A percentile compares a stretch with the other conserved stretches of the same genome.
Conservation (phyloP, 2,329 filamentous ascomycete genomes). For the Madurella mycetomatis region DNA sequence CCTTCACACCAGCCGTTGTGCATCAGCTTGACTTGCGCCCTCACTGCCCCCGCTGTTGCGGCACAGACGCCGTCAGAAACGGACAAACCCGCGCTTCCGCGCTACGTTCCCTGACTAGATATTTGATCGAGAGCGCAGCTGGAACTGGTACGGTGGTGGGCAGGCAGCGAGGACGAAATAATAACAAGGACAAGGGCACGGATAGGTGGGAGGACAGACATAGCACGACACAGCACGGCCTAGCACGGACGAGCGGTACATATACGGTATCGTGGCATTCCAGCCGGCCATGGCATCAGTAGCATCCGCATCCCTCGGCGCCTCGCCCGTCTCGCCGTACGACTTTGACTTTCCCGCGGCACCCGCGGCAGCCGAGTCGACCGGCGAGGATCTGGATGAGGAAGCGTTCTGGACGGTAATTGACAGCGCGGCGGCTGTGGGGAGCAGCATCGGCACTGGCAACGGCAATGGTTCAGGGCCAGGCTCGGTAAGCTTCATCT, state of each 20-base stretch:
- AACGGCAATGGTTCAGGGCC: slow-evolving; percentile 11
- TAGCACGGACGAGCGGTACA: not conserved
- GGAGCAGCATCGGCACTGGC: slow-evolving; percentile 29
- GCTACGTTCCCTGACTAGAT: not conserved
- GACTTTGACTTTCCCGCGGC: slow-evolving; percentile 27
- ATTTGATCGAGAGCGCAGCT: not conserved
- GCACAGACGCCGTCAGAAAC: not conserved
- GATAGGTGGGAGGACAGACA: not conserved
- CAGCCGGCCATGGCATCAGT: slow-evolving; percentile 33
- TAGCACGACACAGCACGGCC: not conserved
- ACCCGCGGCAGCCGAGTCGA: slow-evolving; percentile 27
- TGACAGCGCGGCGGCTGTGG: slow-evolving; percentile 11
- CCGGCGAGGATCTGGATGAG: slow-evolving; percentile 33
- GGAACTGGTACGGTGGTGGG: too few relatives aligned
- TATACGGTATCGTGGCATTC: not conserved
- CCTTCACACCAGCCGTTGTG: too few relatives aligned
- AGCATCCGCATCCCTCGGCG: slow-evolving; percentile 30
- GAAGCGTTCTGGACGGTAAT: slow-evolving; percentile 43
- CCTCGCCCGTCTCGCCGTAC: slow-evolving; percentile 39
- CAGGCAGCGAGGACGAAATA: not conserved
- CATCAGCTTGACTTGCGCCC: too few relatives aligned
- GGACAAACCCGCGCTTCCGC: not conserved
- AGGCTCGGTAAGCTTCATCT: slow-evolving; percentile 41
- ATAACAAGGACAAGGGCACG: not conserved
- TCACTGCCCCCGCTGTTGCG: not conserved